phyloP scores from a whole-genome alignment of 371 early-diverging fungal genomes.

The Cokeromyces recurvatus region DNA sequence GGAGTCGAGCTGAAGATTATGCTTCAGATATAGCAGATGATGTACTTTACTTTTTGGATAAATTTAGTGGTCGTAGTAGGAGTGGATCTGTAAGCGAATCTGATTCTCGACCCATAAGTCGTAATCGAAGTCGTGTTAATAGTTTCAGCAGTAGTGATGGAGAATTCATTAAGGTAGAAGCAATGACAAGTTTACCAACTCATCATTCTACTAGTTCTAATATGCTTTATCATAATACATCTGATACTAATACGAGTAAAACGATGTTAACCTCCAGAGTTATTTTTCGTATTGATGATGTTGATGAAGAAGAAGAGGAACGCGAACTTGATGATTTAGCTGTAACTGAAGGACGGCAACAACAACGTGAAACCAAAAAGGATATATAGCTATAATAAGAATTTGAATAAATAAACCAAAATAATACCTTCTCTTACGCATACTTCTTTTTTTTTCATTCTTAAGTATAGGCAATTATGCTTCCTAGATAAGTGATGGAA shows the following conservation, averaged over 20 bases:
- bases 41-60: constrained; percentile 46
- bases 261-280: constrained; percentile 5
- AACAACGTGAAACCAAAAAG: no score
- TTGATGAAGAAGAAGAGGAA: constrained; percentile 16
- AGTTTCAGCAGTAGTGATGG: constrained; percentile 29
- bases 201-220: constrained; percentile 3
- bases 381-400: background rate
- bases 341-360: constrained; percentile 7
- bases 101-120: constrained; percentile 13
- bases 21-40: constrained; percentile 49
- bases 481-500: no score
- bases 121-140: constrained; percentile 21
- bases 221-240: no score
- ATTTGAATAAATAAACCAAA: no score
- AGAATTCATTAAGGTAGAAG: constrained; percentile 39
- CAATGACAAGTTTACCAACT: constrained; percentile 42
- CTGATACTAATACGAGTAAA: no score
- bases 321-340: constrained; percentile 5
- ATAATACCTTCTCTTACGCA: no score
- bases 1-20: constrained; percentile 47
- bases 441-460: no score
- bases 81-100: constrained; percentile 28
- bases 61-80: constrained; percentile 24
- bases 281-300: constrained; percentile 23
- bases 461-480: no score